Conservation (phyloP, 805 yeast species). For the Candida maris region DNA sequence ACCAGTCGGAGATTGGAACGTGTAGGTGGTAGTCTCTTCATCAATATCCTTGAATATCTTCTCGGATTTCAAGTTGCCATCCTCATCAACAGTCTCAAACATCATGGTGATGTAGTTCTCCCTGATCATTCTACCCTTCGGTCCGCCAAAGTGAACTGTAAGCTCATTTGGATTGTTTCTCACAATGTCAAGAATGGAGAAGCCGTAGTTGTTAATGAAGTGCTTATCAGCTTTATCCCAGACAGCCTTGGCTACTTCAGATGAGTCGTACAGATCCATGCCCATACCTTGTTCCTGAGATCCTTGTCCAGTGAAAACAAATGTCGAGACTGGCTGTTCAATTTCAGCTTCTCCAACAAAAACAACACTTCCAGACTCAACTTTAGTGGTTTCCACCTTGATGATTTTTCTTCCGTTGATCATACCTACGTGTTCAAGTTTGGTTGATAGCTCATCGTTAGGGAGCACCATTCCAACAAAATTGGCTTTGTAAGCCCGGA, state of each 20-base stretch:
- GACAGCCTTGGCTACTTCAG: constrained; percentile 88
- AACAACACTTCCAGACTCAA: constrained; percentile 73
- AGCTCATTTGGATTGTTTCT: constrained; percentile 92
- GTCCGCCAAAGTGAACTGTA: constrained; percentile 97
- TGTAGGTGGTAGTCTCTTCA: constrained; percentile 74
- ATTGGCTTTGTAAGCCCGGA: constrained; percentile 85
- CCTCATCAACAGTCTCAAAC: constrained; percentile 88
- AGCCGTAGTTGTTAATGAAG: constrained; percentile 90
- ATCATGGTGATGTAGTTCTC: constrained; percentile 95
- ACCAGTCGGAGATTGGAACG: constrained; percentile 92
- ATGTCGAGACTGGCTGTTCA: constrained; percentile 95
- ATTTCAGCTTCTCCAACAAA: constrained; percentile 96
- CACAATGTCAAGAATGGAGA: constrained; percentile 94
- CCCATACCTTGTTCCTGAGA: constrained; percentile 99
- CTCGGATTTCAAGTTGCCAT: constrained; percentile 82
- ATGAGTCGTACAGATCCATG: constrained; percentile 91
- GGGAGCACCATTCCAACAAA: constrained; percentile 98
- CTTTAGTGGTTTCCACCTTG: constrained; percentile 84
- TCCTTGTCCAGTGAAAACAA: constrained; percentile 99
- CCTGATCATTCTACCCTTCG: constrained; percentile 91
- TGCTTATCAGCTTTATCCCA: constrained; percentile 98
- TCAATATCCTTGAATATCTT: constrained; percentile 92
- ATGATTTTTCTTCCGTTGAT: constrained; percentile 97
- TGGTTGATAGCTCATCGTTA: constrained; percentile 81
- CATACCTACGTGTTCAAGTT: constrained; percentile 96